These are phyloP conservation scores for Pecoramyces ruminantium DNA, from an alignment of 192 early-diverging fungal species.

Conservation along the genomic window DNA sequence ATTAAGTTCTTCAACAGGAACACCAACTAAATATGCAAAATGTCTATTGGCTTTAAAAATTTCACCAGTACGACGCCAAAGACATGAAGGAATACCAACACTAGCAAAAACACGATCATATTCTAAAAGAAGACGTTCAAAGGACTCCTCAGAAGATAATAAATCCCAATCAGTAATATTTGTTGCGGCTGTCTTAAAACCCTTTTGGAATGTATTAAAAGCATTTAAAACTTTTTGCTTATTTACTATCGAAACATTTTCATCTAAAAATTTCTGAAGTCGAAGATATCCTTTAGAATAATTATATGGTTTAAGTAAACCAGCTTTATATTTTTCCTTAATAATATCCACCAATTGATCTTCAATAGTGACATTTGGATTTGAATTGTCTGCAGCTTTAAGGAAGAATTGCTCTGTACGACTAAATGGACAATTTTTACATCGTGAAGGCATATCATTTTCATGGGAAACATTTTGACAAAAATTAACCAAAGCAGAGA, in stretches of 20 bases:
- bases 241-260: slow-evolving; percentile 51
- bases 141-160: slow-evolving; percentile 84
- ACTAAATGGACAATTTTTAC: not conserved
- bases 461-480: not conserved
- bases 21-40: slow-evolving; percentile 73
- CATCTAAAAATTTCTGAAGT: slow-evolving; percentile 80
- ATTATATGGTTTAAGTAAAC: slow-evolving; percentile 88
- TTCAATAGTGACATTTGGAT: slow-evolving; percentile 43
- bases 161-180: slow-evolving; percentile 82
- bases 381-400: slow-evolving; percentile 74
- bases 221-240: slow-evolving; percentile 68
- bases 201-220: slow-evolving; percentile 72
- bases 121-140: slow-evolving; percentile 83
- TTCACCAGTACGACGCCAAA: slow-evolving; percentile 92
- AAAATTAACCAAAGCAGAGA: not conserved
- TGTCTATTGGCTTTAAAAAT: slow-evolving; percentile 93
- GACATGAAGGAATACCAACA: slow-evolving; percentile 82
- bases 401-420: slow-evolving; percentile 72
- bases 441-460: not conserved
- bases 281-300: slow-evolving; percentile 80
- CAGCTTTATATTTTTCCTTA: slow-evolving; percentile 88
- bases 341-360: slow-evolving; percentile 83
- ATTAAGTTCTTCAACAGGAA: slow-evolving; percentile 63
- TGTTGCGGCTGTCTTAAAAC: slow-evolving; percentile 72
- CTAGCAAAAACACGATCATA: slow-evolving; percentile 89